These are phyloP conservation scores for Rhizopogon roseolus DNA, from an alignment of 768 basidiomycete genomes.

Conservation along the genomic window DNA sequence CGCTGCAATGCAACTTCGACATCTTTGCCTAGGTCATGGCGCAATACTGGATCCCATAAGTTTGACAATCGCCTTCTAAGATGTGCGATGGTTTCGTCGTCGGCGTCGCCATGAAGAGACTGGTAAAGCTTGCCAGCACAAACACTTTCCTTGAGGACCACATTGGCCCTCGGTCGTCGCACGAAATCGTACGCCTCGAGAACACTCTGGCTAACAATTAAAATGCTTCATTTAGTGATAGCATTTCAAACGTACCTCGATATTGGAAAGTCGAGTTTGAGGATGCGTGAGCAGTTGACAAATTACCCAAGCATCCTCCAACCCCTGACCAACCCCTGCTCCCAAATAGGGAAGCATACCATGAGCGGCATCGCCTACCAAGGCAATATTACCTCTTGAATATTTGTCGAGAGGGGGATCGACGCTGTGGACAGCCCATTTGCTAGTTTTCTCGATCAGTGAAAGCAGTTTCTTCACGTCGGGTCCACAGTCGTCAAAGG, in stretches of 20 bases:
- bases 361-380: conserved; percentile 57
- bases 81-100: conserved; percentile 17
- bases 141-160: conserved; percentile 39
- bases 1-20: conserved; percentile 25
- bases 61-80: conserved; percentile 31
- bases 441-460: conserved; percentile 39
- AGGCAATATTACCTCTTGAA: conserved; percentile 38
- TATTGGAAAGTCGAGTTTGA: conserved; percentile 30
- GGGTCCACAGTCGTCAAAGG: conserved; percentile 41
- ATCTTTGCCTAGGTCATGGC: conserved; percentile 40
- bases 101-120: conserved; percentile 25
- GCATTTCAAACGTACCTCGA: conserved; percentile 30
- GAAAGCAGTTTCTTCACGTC: conserved; percentile 38
- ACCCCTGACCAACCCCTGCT: conserved; percentile 54
- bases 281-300: conserved; percentile 41
- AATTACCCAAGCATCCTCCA: conserved; percentile 50
- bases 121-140: conserved; percentile 38
- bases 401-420: conserved; percentile 41
- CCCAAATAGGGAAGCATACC: conserved; percentile 57
- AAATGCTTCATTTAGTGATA: background rate
- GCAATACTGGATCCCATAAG: conserved; percentile 47
- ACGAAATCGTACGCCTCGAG: conserved; percentile 42
- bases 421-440: conserved; percentile 49
- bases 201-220: conserved; percentile 29
- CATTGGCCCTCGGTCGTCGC: conserved; percentile 44